Base-by-base conservation (phyloP, 2,329 filamentous ascomycete genomes). In the Verruconis gallopava region DNA sequence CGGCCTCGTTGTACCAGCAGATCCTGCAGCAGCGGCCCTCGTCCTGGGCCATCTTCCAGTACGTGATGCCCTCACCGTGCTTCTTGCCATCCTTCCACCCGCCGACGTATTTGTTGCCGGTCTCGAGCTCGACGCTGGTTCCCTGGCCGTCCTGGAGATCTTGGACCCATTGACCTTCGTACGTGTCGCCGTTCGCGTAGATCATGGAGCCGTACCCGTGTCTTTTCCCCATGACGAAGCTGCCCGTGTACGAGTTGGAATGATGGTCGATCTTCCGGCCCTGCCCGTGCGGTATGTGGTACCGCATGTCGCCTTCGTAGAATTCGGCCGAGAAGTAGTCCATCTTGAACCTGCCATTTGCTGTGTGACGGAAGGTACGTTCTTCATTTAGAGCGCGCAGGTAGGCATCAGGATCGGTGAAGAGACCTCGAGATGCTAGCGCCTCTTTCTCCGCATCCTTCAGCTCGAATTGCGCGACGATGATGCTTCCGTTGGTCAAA, bases 131-230 rank as follows among this genome's bases (percentile, higher is more conserved):
- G 21, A 72, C 60, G 44, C 71, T 72, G 1, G 67, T 72, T 21
- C 75, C 75, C 18, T 71, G 66, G 3, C 75, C 75, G 47, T 77
- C 68, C 43, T 74, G 69, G 49, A 71, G 68, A 49, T 85, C 81
- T 47, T 85, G 77, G 25, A 62, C 63, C 56, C 78, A 73, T 43
- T 80, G 54, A 33, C 67, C 66, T 14, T 61, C 59, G 50, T 70
- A 76, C 45, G 80, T 71, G 40, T 77, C 77, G 47, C 75, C 76
- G 59, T 93, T 75, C 19, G 69, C 66, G 54, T 75, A 77, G 4
- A 66, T 69, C 63, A 77, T 72, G 11, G 62, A 62, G 39, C 75
- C 75, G 40, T 68, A 61, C 15, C 75, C 75, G 30, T 73, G 66
- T 42, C 70, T 70, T 41, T 66, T 58, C 36, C 65, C 66, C 22